Evolutionary conservation across 192 early-diverging fungal species (phyloP), one percentile per base, ranked within the genome.

Genomic region (Helicostylum pulchrum): DNA sequence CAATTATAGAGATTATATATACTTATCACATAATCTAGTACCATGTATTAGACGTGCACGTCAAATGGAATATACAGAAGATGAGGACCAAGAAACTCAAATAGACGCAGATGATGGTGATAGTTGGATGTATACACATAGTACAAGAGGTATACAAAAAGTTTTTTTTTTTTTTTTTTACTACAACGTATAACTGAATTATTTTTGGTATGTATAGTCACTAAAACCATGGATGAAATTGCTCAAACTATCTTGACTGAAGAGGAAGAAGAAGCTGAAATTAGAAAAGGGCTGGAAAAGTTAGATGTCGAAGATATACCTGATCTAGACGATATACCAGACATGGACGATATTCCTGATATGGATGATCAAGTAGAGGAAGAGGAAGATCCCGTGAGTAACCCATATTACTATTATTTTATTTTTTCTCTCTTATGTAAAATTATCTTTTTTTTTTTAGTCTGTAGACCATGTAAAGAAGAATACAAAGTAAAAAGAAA

Each of bases 331-430:
- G 88, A 94, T 32, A 90, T 92, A 47, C 91, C 91, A 23, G 87
- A 94, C 68, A 81, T 93, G 47, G 92, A 94, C 23, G 93, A 95
- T 45, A 94, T 96, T 63, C 93, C 93, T 3, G 96, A 98, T 66
- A 87, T 88, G 36, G 87, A 85, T 34, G 84, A 79, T 64, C 80
- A 72, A 15, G 76, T 88, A 14, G 90, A 82, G 26, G 91, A 94
- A 75, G 92, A 92, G 46, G 86, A 84, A 4, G 91, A 93, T 68
- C 90, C 94, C 0, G 89, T 83, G 74, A 67, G 74, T 46, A 9
- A n/a, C 20, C 12, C 21, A 21, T 43, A 12, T 14, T 14, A 34
- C 14, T 32, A 31, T 34, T 32, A 5, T 43, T 57, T 19, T 19
- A 14, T 43, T 36, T 1, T 43, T n/a, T 42, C 7, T 12, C 11